Conservation (phyloP, 2,329 filamentous ascomycete genomes). For the Phaeosphaeriaceae sp. region DNA sequence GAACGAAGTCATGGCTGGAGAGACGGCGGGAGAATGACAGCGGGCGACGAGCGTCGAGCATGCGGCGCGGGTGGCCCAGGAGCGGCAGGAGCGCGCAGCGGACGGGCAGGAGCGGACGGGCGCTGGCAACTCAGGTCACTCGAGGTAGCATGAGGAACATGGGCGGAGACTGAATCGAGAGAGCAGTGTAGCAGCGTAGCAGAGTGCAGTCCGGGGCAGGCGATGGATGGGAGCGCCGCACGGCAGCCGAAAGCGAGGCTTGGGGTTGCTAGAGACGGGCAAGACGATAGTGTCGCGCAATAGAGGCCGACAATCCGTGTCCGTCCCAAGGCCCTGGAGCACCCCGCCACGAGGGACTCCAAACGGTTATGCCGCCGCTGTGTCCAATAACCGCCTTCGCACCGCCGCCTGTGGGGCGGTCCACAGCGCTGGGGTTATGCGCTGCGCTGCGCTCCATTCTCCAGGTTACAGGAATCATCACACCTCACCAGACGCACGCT, state of each 20-base stretch:
- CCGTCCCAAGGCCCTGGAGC: constrained; percentile 7
- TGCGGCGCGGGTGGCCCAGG: constrained; percentile 19
- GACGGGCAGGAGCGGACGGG: not conserved
- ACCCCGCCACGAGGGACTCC: constrained; percentile 5
- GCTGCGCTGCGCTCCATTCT: not conserved
- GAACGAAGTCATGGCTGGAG: constrained; percentile 58
- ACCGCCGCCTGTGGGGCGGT: constrained; percentile 2
- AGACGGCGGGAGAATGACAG: constrained; percentile 16
- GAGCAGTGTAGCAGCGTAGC: constrained; percentile 14
- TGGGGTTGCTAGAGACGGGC: constrained; percentile 9
- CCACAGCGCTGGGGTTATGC: not conserved
- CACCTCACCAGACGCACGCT: not conserved
- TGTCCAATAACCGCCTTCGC: constrained; percentile 6
- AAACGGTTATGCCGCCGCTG: constrained; percentile 3
- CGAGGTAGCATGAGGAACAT: constrained; percentile 14
- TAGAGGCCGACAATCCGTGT: constrained; percentile 3
- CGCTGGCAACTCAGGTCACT: not conserved
- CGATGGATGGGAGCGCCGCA: not conserved
- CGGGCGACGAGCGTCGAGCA: constrained; percentile 12
- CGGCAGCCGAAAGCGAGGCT: constrained; percentile 10
- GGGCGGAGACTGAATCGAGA: constrained; percentile 4
- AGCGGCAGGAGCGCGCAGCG: constrained; percentile 14
- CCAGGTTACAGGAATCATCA: not conserved
- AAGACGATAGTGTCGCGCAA: constrained; percentile 8
- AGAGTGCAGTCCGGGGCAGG: constrained; percentile 2